Conservation (phyloP, 139 green algal species). For the Diplosphaera chodatii region DNA sequence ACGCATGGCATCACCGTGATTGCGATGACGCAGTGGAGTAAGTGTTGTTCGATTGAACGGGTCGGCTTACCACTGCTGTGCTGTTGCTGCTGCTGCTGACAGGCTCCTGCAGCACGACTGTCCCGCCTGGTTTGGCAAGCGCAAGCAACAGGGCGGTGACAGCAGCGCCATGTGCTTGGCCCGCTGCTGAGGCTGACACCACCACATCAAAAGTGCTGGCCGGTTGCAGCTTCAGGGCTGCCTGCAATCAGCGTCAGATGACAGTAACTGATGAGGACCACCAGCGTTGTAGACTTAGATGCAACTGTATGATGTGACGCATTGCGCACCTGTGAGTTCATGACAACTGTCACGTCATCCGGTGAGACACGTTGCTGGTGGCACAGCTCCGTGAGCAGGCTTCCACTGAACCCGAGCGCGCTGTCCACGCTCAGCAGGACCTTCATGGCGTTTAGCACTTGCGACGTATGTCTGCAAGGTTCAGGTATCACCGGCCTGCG, state of each 20-base stretch:
- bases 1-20: no score
- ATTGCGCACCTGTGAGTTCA: no score
- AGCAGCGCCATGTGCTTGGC: background rate
- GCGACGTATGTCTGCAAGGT: no score
- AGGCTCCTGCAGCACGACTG: slow-evolving; percentile 26
- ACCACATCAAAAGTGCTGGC: background rate
- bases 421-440: background rate
- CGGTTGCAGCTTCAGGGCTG: background rate
- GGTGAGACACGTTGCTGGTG: background rate
- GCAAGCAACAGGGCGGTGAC: background rate
- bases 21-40: no score
- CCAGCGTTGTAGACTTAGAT: no score
- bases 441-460: background rate
- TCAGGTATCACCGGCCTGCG: no score
- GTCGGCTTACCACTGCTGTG: background rate
- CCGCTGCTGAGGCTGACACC: background rate
- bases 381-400: background rate
- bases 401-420: background rate
- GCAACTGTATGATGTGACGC: no score
- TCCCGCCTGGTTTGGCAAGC: slow-evolving; percentile 17
- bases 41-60: no score
- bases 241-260: no score
- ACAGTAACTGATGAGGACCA: no score
- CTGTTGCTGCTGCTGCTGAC: slow-evolving; percentile 1
- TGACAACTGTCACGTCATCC: background rate